Percentiles rank a stretch among this genome's conserved stretches.
phyloP scores from a whole-genome alignment of 345 rosid species.

The Ricinus communis region DNA sequence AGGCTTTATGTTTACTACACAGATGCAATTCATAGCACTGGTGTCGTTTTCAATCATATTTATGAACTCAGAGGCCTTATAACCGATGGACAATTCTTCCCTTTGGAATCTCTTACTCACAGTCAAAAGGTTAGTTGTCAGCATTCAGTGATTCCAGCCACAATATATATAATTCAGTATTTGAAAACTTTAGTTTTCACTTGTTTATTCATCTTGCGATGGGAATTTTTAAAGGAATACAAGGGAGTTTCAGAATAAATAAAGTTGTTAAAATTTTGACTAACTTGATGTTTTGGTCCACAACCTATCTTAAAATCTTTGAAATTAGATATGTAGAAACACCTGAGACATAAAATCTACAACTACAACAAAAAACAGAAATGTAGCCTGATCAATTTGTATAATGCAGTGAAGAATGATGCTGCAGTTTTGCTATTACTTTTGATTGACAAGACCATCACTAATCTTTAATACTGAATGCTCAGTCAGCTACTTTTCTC shows the following conservation, averaged over 20 bases:
- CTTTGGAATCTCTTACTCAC: conserved; percentile 71
- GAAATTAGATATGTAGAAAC: not conserved
- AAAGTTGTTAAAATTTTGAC: not conserved
- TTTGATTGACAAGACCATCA: not conserved
- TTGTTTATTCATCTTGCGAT: not conserved
- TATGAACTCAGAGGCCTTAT: conserved; percentile 84
- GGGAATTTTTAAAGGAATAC: too few relatives aligned
- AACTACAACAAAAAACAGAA: not conserved
- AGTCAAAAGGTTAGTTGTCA: conserved; percentile 61
- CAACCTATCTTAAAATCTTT: not conserved
- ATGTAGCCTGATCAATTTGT: not conserved
- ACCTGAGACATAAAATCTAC: not conserved
- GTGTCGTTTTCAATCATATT: conserved; percentile 79
- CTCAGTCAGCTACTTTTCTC: not conserved
- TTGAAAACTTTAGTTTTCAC: not conserved
- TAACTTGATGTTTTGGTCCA: not conserved
- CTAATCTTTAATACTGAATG: not conserved
- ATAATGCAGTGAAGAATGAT: not conserved
- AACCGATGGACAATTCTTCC: conserved; percentile 66
- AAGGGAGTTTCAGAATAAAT: not conserved
- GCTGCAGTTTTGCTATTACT: not conserved
- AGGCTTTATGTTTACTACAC: conserved; percentile 76
- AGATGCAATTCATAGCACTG: conserved; percentile 49
- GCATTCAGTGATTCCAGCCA: not conserved
- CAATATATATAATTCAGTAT: not conserved